Percentiles rank a stretch among this genome's conserved stretches.
Evolutionary conservation across 1,284 basidiomycete genomes (phyloP).

Genomic region (Rhodotorula sp.): DNA sequence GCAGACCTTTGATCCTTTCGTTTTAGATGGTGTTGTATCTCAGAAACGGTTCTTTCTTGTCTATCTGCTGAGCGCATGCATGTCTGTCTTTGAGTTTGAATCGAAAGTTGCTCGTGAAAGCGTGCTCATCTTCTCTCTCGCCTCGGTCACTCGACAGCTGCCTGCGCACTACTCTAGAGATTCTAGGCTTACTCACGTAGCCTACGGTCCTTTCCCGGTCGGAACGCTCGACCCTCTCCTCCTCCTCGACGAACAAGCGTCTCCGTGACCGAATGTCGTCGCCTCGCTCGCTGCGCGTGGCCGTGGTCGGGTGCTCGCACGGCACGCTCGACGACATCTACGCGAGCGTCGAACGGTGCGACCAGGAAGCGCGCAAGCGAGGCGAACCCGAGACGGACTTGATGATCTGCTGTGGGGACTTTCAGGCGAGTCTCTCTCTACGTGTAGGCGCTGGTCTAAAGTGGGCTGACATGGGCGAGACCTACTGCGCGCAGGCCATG

Average conservation of each 20-base stretch:
- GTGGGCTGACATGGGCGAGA: background rate
- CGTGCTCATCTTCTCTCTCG: too few species aligned
- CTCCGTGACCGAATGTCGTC: background rate
- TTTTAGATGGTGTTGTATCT: background rate
- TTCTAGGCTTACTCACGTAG: too few species aligned
- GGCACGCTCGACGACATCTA: conserved; percentile 86
- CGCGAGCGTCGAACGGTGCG: conserved; percentile 68
- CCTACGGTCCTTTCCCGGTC: too few species aligned
- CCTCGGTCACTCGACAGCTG: too few species aligned
- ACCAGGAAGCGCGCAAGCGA: conserved; percentile 55
- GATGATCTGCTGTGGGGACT: conserved; percentile 90
- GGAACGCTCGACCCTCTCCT: too few species aligned
- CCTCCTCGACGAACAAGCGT: too few species aligned
- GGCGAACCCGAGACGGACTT: conserved; percentile 64
- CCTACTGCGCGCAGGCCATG: conserved; percentile 67
- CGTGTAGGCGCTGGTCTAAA: background rate
- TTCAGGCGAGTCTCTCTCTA: conserved; percentile 58
- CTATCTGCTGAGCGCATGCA: too few species aligned
- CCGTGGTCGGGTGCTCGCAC: conserved; percentile 93
- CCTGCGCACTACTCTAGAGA: too few species aligned
- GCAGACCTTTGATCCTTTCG: background rate
- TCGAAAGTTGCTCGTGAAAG: too few species aligned
- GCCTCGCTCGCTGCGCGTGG: conserved; percentile 52
- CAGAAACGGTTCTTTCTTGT: background rate
- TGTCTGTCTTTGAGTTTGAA: too few species aligned